Conservation (phyloP, 164 flowering plant genomes). For the Houttuynia cordata region DNA sequence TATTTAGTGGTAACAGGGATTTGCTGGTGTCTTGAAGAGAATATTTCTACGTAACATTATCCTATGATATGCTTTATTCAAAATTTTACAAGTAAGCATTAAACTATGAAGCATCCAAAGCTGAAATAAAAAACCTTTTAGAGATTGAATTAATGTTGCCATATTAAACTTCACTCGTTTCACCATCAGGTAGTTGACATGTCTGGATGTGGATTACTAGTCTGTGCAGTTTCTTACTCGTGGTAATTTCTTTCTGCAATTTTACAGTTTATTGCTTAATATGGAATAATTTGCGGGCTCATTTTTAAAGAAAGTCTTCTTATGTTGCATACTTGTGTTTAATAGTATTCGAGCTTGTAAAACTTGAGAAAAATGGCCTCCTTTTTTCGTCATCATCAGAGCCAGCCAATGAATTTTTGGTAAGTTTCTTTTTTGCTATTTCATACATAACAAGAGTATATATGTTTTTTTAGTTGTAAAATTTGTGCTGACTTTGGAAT, state of each 20-base stretch:
- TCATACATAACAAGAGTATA: not conserved
- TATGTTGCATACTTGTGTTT: conserved; percentile 2
- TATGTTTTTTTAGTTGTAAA: not conserved
- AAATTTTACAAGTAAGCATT: no score
- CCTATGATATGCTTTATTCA: no score
- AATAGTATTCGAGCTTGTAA: conserved; percentile 77
- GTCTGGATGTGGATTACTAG: conserved; percentile 98
- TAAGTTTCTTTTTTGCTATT: conserved; percentile 16
- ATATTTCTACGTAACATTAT: no score
- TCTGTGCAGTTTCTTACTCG: conserved; percentile 89
- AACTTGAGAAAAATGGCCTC: conserved; percentile 61
- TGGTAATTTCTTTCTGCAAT: conserved; percentile 47
- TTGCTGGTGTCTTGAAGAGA: no score
- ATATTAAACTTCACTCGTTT: not conserved
- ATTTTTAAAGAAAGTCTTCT: conserved; percentile 3
- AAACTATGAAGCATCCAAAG: no score
- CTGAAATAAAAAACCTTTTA: no score
- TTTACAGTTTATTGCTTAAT: no score
- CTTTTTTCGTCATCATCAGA: conserved; percentile 94
- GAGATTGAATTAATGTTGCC: no score
- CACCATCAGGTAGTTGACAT: conserved; percentile 79
- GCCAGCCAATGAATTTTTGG: conserved; percentile 85
- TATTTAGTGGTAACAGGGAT: no score
- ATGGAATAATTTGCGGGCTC: not conserved
- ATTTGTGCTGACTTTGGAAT: no score